These are phyloP conservation scores for Xylaria hypoxylon DNA, from an alignment of 2,329 filamentous ascomycete species.

Conservation along the genomic window DNA sequence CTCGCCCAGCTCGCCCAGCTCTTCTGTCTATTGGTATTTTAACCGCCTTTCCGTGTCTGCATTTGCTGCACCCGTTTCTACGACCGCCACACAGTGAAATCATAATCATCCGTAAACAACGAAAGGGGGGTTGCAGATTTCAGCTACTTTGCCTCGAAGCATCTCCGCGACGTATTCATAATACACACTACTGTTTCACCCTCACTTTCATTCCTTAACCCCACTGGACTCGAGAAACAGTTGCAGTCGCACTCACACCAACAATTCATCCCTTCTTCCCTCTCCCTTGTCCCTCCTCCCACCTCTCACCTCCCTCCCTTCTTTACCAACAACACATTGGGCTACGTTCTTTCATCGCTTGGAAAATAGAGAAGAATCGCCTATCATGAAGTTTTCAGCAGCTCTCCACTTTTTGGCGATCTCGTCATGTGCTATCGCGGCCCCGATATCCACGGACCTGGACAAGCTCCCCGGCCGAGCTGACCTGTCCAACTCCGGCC, in stretches of 20 bases:
- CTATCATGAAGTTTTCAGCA: constrained; percentile 38
- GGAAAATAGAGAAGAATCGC: not conserved
- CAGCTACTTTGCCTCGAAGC: constrained; percentile 7
- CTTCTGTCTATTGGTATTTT: constrained; percentile 17
- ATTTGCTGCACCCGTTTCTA: not conserved
- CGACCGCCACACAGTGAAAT: constrained; percentile 1
- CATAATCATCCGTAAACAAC: not conserved
- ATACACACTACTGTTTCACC: not conserved
- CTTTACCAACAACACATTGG: not conserved
- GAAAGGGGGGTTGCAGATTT: not conserved
- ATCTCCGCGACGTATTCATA: constrained; percentile 1
- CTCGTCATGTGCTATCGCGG: constrained; percentile 34
- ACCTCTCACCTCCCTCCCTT: not conserved
- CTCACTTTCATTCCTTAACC: not conserved
- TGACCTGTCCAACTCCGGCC: constrained; percentile 14
- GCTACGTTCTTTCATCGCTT: not conserved
- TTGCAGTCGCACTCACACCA: too few relatives aligned
- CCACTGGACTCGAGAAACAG: not conserved
- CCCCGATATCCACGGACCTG: constrained; percentile 26
- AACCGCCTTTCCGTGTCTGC: constrained; percentile 15
- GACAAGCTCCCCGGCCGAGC: constrained; percentile 21
- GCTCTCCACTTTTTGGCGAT: constrained; percentile 33
- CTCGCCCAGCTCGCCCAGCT: not conserved
- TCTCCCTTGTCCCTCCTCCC: not conserved
- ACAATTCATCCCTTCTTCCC: not conserved